A percentile compares a stretch with the other conserved stretches of the same genome.
phyloP scores from a whole-genome alignment of 768 basidiomycete genomes.

The Tylopilus vinaceipallidus region DNA sequence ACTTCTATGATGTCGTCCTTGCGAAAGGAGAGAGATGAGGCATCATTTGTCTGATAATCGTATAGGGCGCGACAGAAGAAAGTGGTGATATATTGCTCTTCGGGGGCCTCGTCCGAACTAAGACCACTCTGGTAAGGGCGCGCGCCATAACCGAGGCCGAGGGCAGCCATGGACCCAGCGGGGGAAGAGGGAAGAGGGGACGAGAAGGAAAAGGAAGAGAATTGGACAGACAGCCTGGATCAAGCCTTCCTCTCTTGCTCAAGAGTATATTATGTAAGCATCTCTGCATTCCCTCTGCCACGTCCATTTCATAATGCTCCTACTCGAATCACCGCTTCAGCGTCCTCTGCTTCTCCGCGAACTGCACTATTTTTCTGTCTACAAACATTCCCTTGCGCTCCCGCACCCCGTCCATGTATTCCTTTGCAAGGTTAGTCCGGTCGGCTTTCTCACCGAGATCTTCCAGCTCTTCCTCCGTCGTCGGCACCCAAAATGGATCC shows the following conservation, averaged over 20 bases:
- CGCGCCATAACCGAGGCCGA: conserved; percentile 23
- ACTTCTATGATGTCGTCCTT: conserved; percentile 93
- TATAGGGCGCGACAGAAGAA: conserved; percentile 92
- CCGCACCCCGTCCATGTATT: conserved; percentile 87
- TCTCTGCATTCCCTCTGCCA: not conserved
- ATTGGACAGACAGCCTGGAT: conserved; percentile 13
- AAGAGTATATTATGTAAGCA: conserved; percentile 27
- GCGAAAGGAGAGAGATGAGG: conserved; percentile 84
- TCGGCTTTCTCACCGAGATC: conserved; percentile 97
- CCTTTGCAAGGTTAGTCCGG: conserved; percentile 87
- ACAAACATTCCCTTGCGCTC: conserved; percentile 95
- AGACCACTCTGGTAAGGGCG: conserved; percentile 20
- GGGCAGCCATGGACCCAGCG: conserved; percentile 33
- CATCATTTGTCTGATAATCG: conserved; percentile 85
- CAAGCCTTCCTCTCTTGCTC: conserved; percentile 11
- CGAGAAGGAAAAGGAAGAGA: conserved; percentile 5
- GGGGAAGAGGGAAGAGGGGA: too few species aligned
- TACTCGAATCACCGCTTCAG: conserved; percentile 63
- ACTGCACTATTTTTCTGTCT: conserved; percentile 91
- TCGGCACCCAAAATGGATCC: conserved; percentile 98
- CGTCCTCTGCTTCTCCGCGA: conserved; percentile 97
- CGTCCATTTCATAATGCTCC: conserved; percentile 14
- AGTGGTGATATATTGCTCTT: conserved; percentile 61
- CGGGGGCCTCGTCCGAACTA: conserved; percentile 35
- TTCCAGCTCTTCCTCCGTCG: conserved; percentile 94